A percentile compares a stretch with the other conserved stretches of the same genome.
Evolutionary conservation across 2,329 filamentous ascomycete genomes (phyloP).

Genomic region (Penicillium sp.): DNA sequence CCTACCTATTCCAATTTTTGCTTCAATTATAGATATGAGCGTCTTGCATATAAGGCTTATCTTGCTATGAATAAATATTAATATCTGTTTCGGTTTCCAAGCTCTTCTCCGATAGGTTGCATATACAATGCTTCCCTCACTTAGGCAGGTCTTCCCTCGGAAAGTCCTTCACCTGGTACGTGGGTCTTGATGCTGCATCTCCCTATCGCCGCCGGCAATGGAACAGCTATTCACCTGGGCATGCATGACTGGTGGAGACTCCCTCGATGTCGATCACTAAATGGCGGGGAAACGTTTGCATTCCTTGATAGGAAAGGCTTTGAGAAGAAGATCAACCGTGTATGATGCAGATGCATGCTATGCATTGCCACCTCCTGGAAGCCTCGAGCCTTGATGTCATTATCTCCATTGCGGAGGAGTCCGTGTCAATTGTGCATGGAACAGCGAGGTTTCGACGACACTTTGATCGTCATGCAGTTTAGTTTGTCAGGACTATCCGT

Average conservation of each 20-base stretch:
- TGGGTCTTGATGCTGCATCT: neutral
- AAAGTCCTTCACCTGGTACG: neutral
- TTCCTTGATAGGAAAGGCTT: neutral
- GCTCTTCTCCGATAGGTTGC: too few species aligned
- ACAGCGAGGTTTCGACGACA: neutral
- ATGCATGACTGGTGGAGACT: too few species aligned
- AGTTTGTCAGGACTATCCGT: too few species aligned
- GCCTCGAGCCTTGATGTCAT: neutral
- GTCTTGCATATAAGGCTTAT: conserved; percentile 3
- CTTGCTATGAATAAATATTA: conserved; percentile 9
- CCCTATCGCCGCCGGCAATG: too few species aligned
- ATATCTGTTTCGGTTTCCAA: neutral
- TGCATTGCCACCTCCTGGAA: neutral
- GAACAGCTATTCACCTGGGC: too few species aligned
- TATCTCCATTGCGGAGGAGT: neutral
- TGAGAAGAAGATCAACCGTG: neutral
- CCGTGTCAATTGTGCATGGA: too few species aligned
- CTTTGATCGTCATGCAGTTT: too few species aligned
- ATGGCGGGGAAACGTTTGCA: too few species aligned
- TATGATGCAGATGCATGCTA: neutral
- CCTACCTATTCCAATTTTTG: neutral
- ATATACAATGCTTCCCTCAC: neutral
- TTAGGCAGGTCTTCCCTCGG: neutral
- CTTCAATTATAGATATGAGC: conserved; percentile 6
- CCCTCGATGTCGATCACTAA: too few species aligned